Evolutionary conservation across 352 stramenopile species (phyloP).

Genomic region (Thraustochytrium striatum): DNA sequence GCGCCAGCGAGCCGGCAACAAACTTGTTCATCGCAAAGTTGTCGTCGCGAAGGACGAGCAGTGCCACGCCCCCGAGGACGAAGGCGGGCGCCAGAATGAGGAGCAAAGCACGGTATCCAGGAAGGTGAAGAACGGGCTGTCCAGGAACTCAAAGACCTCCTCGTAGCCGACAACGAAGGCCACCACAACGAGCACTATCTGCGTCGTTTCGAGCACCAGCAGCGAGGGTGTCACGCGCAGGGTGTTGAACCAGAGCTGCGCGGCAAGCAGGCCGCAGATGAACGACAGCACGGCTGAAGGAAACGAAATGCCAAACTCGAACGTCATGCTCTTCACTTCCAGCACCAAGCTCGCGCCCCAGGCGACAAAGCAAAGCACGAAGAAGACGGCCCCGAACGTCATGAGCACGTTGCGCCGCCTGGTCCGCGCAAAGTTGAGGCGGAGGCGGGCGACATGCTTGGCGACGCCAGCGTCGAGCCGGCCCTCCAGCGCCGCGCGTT

Average conservation of each 20-base stretch:
- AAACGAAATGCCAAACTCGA: not conserved
- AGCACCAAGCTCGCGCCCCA: not conserved
- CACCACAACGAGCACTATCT: no score
- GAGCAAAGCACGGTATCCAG: slow-evolving; percentile 25
- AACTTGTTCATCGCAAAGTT: slow-evolving; percentile 17
- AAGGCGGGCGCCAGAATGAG: slow-evolving; percentile 22
- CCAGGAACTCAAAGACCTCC: not conserved
- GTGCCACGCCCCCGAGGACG: not conserved
- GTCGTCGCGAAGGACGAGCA: slow-evolving; percentile 27
- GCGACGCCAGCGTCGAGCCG: no score
- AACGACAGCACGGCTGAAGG: not conserved
- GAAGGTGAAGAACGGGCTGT: slow-evolving; percentile 8
- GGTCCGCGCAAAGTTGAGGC: not conserved
- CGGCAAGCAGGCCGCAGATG: slow-evolving; percentile 22
- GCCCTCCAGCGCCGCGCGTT: not conserved
- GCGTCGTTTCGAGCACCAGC: no score
- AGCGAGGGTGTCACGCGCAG: not conserved
- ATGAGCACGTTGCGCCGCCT: not conserved
- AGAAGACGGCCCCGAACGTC: not conserved
- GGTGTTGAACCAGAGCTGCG: slow-evolving; percentile 21
- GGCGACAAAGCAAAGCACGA: not conserved
- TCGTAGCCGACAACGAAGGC: not conserved
- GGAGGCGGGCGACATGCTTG: not conserved
- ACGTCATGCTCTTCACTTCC: not conserved
- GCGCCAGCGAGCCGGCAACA: not conserved